Base-by-base conservation (phyloP, 257 asterid genomes). In the Lycium ferocissimum region DNA sequence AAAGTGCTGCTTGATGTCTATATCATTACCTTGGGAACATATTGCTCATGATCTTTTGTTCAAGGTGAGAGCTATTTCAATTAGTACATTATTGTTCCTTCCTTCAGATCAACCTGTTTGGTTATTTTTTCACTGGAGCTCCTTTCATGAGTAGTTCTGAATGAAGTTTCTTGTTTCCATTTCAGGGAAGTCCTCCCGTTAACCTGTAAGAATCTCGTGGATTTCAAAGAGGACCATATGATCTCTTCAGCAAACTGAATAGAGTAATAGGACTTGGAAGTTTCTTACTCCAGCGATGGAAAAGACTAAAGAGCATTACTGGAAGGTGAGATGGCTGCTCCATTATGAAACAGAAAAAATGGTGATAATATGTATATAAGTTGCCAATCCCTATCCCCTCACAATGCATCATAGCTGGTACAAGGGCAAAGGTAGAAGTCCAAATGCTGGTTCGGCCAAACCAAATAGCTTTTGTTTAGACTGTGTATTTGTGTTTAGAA, bases 1-100 rank as follows among this genome's bases (percentile, higher is more conserved):
- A 51, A 95, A 90, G 85, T 97, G 99, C 93, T 94, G 99, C 88
- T 89, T 97, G 83, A 97, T 97, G 96, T 97, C 99, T 79, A 85
- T 97, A 85, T 97, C 99, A 37, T 84, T 97, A 85, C 98, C 99
- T 8, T 97, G 99, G 99, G 99, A 95, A 86, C 88, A 90, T 87
- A 97, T 97, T 82, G 97, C 98, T 81, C 93, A 92, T 13, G 99
- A 97, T 92, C 98, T 97, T 86, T 87, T 97, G 84, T 92, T 95
- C 89, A 94, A 97, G 97, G 99, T 93, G 85, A 87, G 82, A 67
- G n/a, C 38, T 51, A 12, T 51, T 53, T 54, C 33, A 33, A 54
- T 54, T 53, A 8, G 82, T 11, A 37, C 62, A 86, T 17, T 78
- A 86, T 17, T 78, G 53, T 20, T 56, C 18, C 12, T 49, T 71